Conservation (phyloP, 495 filamentous ascomycete genomes). For the Hypomontagnella monticulosa region DNA sequence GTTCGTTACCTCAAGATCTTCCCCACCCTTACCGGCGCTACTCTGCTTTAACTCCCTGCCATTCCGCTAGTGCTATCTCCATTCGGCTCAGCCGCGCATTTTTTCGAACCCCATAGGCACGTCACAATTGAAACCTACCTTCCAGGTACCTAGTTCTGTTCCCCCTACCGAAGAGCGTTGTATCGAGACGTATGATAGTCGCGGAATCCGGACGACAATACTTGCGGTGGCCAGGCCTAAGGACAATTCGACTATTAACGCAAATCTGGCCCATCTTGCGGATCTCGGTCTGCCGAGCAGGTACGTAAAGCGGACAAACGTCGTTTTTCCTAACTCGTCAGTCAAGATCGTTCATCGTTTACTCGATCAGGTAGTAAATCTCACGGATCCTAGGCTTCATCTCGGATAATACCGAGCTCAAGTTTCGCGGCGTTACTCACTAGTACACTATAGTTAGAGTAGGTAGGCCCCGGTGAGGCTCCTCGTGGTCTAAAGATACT, state of each 20-base stretch:
- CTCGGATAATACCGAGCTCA: constrained; percentile 22
- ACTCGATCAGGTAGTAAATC: constrained; percentile 4
- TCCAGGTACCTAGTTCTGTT: not conserved
- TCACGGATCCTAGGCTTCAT: constrained; percentile 4
- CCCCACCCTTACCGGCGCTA: constrained; percentile 1
- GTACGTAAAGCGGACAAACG: not conserved
- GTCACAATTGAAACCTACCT: not conserved
- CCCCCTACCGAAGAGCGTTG: not conserved
- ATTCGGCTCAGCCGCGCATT: not conserved
- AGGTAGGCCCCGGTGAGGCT: constrained; percentile 7
- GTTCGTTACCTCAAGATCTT: constrained; percentile 4
- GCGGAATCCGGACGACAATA: not conserved
- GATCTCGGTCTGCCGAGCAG: not conserved
- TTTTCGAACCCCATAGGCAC: not conserved
- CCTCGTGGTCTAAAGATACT: not conserved
- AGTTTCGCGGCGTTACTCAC: constrained; percentile 1
- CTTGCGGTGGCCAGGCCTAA: not conserved
- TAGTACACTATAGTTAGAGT: not conserved
- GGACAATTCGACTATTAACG: not conserved
- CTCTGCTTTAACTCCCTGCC: constrained; percentile 2
- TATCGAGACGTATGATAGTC: not conserved
- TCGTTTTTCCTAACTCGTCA: not conserved
- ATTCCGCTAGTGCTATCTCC: not conserved
- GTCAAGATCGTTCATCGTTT: not conserved
- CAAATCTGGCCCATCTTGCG: not conserved